Base-by-base conservation (phyloP, 805 yeast genomes). In the Kazachstania kunashirensis region DNA sequence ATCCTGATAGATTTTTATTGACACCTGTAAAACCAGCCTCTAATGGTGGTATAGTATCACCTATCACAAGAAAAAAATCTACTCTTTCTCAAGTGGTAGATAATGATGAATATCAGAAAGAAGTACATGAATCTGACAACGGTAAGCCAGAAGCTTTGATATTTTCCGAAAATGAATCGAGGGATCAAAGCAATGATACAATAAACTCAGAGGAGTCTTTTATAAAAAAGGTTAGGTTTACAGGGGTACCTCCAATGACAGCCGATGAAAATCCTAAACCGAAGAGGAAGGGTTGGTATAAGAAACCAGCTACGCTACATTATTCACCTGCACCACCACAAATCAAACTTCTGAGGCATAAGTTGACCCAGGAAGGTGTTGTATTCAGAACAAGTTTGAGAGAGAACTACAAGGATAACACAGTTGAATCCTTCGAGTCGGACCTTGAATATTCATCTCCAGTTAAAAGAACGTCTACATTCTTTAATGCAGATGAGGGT, bases 221-320 rank as follows among this genome's bases (percentile, higher is more conserved):
- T 5, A 36, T 42, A 4, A 57, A 57, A 42, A 59, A 50, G 31
- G 65, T 59, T 3, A 48, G 63, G 20, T 59, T 59, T 39, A 38
- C 45, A 4, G 63, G 63, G 10, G 65, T 59, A 1, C 59, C 63
- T 4, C 62, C 65, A 6, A 50, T 57, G 51, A 40, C 50, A 1
- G 46, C 41, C 2, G 47, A 49, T 13, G 63, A 59, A 35, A 47
- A 56, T 13, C 49, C 52, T 3, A 43, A 37, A 25, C 63, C 64
- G 2, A 57, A 52, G 19, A 56, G 49, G 32, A 48, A 48, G 31
- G 63, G 64, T 1, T 59, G 64, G 64, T 58, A 57, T 38, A 56
- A 54, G 34, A 59, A 59, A 24, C 64, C 64, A 0, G 54, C 59
- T 5, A 54, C 55, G 4, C 34, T 59, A 12, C 57, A 55, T 34